Evolutionary conservation across 2,329 filamentous ascomycete species (phyloP), one percentile per base, ranked within the genome.

Genomic region (Venturia asperata): DNA sequence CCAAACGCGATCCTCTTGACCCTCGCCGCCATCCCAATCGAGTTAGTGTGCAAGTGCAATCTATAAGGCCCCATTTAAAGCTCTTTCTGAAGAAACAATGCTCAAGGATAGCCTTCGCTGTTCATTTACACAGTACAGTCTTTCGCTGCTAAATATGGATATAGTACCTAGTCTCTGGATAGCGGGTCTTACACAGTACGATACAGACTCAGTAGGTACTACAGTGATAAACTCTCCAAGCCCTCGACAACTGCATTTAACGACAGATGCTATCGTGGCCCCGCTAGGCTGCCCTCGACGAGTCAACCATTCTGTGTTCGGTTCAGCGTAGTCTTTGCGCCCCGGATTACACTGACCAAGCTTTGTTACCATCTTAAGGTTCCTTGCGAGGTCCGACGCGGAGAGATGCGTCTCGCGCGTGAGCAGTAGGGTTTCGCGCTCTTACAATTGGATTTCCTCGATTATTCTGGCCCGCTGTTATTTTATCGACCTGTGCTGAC

Each of bases 1-100:
- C 52, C 52, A 58, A 37, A 58, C 52, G 19, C 52, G 9, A 27
- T 58, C 52, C 30, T 15, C 30, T 58, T 37, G 52, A 37, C 52
- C 3, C n/a, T 34, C 17, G 17, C 19, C 17, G 45, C 45, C 45
- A 19, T 24, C 45, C 15, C 21, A 47, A 47, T 10, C 19, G 19
- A 47, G 45, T 24, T 47, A 47, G 45, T 17, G 6, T 10, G 45
- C 45, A 7, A 3, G 10, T 19, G 13, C 27, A 56, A 56, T 56
- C 49, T 34, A 56, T 34, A 3, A 30, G 6, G 49, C 4, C 49
- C 49, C 49, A 34, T 24, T 11, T 4, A 34, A 56, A 17, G 49
- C 27, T 56, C 49, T 56, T 21, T 27, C 49, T 56, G 49, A 34
- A 34, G 49, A 34, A 34, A 34, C 49, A 56, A 30, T 56, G 11